Conservation (phyloP, 306 rosid genomes). For the Urtica urens region DNA sequence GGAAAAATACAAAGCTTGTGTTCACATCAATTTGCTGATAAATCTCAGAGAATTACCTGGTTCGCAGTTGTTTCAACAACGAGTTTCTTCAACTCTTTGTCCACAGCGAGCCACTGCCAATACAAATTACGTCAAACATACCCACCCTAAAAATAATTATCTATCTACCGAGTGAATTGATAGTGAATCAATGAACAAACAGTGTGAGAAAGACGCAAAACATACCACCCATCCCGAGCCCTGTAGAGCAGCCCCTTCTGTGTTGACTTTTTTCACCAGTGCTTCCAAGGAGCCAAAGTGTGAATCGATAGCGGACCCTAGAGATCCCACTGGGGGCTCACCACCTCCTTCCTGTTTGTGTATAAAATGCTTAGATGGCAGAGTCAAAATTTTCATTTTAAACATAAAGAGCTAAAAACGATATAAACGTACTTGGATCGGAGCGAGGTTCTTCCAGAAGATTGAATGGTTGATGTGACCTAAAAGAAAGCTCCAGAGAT, state of each 20-base stretch:
- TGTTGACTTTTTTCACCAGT: slow-evolving; percentile 47
- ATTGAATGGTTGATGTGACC: slow-evolving; percentile 84
- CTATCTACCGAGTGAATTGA: background rate
- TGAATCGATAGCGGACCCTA: slow-evolving; percentile 84
- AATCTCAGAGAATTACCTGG: slow-evolving; percentile 50
- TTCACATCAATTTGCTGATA: too few relatives aligned
- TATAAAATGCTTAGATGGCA: too few relatives aligned
- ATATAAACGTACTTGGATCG: slow-evolving; percentile 36
- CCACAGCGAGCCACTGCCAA: slow-evolving; percentile 91
- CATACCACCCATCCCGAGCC: slow-evolving; percentile 99
- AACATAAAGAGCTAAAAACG: background rate
- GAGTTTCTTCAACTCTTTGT: slow-evolving; percentile 77
- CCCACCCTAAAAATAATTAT: slow-evolving; percentile 5
- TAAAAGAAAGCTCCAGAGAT: slow-evolving; percentile 21
- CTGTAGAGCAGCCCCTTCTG: slow-evolving; percentile 92
- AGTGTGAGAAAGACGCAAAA: slow-evolving; percentile 9
- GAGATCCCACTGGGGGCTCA: slow-evolving; percentile 57
- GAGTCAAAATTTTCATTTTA: slow-evolving; percentile 5
- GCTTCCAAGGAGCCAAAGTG: slow-evolving; percentile 62
- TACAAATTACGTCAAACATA: slow-evolving; percentile 16
- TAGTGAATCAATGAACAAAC: background rate
- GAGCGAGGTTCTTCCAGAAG: slow-evolving; percentile 74
- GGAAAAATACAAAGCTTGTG: background rate
- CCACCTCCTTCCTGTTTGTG: slow-evolving; percentile 83
- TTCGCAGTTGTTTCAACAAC: slow-evolving; percentile 85